phyloP scores from a whole-genome alignment of 208 protist species.

The Trypanosoma cruzi region DNA sequence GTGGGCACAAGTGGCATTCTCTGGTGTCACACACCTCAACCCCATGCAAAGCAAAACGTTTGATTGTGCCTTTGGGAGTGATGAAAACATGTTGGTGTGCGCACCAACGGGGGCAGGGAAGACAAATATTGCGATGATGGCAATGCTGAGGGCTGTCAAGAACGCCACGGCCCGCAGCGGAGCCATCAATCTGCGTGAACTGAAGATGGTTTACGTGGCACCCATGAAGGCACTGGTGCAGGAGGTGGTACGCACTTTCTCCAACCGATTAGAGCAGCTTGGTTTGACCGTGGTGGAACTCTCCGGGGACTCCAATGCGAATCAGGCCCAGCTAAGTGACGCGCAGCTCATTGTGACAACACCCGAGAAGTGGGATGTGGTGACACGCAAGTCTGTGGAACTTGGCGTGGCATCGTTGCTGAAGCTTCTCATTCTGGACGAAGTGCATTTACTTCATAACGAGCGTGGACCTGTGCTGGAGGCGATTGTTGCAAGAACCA shows the following conservation, averaged over 20 bases:
- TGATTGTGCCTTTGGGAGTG: slow-evolving; percentile 89
- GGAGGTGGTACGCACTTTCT: slow-evolving; percentile 98
- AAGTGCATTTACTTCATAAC: slow-evolving; percentile 99
- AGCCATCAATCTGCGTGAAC: slow-evolving; percentile 37
- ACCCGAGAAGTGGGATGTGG: slow-evolving; percentile 99
- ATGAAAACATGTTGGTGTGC: slow-evolving; percentile 99
- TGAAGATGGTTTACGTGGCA: slow-evolving; percentile 99
- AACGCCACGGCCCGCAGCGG: slow-evolving; percentile 32
- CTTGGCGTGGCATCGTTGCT: slow-evolving; percentile 88
- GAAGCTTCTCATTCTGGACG: slow-evolving; percentile 96
- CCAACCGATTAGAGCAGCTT: slow-evolving; percentile 88
- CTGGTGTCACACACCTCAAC: slow-evolving; percentile 92
- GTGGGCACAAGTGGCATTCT: slow-evolving; percentile 72
- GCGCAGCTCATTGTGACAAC: slow-evolving; percentile 99
- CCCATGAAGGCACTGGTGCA: slow-evolving; percentile 99
- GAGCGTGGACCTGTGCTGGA: slow-evolving; percentile 99
- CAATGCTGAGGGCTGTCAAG: slow-evolving; percentile 94
- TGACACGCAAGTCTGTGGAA: slow-evolving; percentile 98
- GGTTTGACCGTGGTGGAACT: slow-evolving; percentile 97
- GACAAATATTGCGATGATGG: slow-evolving; percentile 99
- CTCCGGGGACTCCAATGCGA: slow-evolving; percentile 97
- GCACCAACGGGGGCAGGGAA: slow-evolving; percentile 99
- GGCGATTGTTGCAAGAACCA: slow-evolving; percentile 97
- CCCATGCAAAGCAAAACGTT: slow-evolving; percentile 97
- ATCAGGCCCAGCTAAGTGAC: slow-evolving; percentile 95